Base-by-base conservation (phyloP, 768 basidiomycete genomes). In the Kockovaella imperatae region DNA sequence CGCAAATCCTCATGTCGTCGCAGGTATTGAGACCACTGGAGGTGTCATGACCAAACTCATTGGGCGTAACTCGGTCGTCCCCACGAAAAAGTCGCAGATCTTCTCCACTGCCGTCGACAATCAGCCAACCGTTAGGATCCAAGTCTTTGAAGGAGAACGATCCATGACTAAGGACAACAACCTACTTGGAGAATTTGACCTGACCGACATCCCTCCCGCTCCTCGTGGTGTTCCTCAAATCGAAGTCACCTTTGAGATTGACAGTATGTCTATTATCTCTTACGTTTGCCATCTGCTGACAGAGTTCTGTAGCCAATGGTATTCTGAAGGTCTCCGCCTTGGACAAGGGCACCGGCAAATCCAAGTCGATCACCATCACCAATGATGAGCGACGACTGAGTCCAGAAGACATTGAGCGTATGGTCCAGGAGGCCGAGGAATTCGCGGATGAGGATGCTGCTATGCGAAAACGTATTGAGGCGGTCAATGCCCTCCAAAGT, bases 41-140 rank as follows among this genome's bases (percentile, higher is more conserved):
- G 93, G 93, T 81, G 91, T 96, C 70, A 91, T 97, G 87, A 96
- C 93, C 24, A 81, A 89, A 39, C 83, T 97, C 71, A 96, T 96
- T 47, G 57, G 61, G 36, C 57, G 60, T 45, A 64, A 68, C 62
- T 61, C 64, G 20, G 54, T 68, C 42, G 56, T 64, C n/a, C 64
- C 63, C 23, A 72, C 71, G 62, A 72, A 69, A 60, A 72, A 72
- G 55, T 70, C 71, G 21, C 68, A 72, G 54, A 71, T 71, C 60
- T 72, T 72, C 67, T 72, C 71, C 17, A 72, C 71, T 30, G 69
- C 69, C 47, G 68, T 70, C 46, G 71, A 72, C 64, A 72, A 72
- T 64, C 71, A 72, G 59, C 69, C 71, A 20, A 69, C 68, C 49
- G 71, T 72, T 38, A 52, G 64, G 41, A 72, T 72, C 52, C 71